Percentiles rank a stretch among this genome's conserved stretches.
These are phyloP conservation scores for Penicillium cinerascens DNA, from an alignment of 495 filamentous ascomycete species.

Conservation along the genomic window DNA sequence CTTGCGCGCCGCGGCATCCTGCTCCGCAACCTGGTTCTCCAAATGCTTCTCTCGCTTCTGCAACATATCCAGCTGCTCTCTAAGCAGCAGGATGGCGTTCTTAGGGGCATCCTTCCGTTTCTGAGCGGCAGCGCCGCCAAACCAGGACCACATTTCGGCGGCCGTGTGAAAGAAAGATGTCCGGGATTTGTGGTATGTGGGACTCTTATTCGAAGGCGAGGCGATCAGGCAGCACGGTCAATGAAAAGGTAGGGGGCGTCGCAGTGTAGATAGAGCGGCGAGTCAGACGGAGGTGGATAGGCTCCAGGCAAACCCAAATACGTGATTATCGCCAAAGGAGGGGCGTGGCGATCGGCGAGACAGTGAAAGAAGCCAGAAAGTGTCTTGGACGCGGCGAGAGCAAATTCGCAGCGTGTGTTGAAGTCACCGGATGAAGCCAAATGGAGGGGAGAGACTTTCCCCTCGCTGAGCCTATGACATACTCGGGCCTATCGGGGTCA, in stretches of 20 bases:
- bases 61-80: conserved; percentile 91
- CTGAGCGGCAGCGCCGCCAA: conserved; percentile 72
- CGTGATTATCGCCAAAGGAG: background rate
- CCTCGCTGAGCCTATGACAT: conserved; percentile 45
- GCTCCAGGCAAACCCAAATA: conserved; percentile 17
- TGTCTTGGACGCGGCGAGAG: background rate
- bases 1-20: conserved; percentile 89
- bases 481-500: conserved; percentile 31
- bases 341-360: background rate
- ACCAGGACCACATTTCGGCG: conserved; percentile 71
- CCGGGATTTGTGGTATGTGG: background rate
- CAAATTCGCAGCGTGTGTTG: conserved; percentile 1
- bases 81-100: conserved; percentile 88
- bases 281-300: conserved; percentile 24
- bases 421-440: conserved; percentile 17
- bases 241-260: conserved; percentile 2
- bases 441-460: conserved; percentile 30
- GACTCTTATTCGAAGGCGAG: background rate
- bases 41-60: conserved; percentile 94
- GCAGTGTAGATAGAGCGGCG: conserved; percentile 9
- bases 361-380: background rate
- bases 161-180: background rate
- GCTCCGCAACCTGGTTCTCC: conserved; percentile 86
- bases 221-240: conserved; percentile 14
- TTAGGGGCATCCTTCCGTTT: conserved; percentile 92